Percentiles rank a stretch among this genome's conserved stretches.
Conservation (phyloP, 1,284 basidiomycete species). For the Heterobasidion parviporum region DNA sequence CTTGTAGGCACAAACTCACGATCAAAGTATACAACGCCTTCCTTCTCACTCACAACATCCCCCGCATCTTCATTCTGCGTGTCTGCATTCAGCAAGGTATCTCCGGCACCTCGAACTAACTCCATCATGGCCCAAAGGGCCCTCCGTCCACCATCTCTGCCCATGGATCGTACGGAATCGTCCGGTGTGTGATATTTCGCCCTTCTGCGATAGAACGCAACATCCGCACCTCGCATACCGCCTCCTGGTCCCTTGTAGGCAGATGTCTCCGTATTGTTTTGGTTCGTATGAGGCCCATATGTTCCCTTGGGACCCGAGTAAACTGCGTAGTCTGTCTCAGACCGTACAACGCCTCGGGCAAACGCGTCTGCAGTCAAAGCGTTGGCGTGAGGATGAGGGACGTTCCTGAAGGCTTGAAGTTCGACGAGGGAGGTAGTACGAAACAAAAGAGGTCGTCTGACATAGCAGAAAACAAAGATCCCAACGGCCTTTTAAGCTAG, state of each 20-base stretch:
- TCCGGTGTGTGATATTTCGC: conserved; percentile 66
- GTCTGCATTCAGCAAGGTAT: conserved; percentile 36
- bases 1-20: conserved; percentile 31
- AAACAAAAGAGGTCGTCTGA: conserved; percentile 59
- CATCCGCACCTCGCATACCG: conserved; percentile 57
- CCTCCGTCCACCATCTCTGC: conserved; percentile 32
- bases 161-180: conserved; percentile 49
- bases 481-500: background rate
- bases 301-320: conserved; percentile 29
- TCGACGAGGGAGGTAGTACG: conserved; percentile 50
- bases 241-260: conserved; percentile 9
- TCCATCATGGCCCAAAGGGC: conserved; percentile 76
- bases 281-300: background rate
- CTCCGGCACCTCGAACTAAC: conserved; percentile 42
- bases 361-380: conserved; percentile 61
- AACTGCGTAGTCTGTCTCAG: conserved; percentile 61
- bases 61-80: conserved; percentile 11
- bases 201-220: conserved; percentile 66
- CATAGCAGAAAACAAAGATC: background rate
- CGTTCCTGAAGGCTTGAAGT: conserved; percentile 40
- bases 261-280: conserved; percentile 12
- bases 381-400: conserved; percentile 60
- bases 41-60: conserved; percentile 20
- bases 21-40: conserved; percentile 61
- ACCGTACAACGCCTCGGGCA: conserved; percentile 48